phyloP scores from a whole-genome alignment of 148 eudicot species.

The Dianthus caryophyllus region DNA sequence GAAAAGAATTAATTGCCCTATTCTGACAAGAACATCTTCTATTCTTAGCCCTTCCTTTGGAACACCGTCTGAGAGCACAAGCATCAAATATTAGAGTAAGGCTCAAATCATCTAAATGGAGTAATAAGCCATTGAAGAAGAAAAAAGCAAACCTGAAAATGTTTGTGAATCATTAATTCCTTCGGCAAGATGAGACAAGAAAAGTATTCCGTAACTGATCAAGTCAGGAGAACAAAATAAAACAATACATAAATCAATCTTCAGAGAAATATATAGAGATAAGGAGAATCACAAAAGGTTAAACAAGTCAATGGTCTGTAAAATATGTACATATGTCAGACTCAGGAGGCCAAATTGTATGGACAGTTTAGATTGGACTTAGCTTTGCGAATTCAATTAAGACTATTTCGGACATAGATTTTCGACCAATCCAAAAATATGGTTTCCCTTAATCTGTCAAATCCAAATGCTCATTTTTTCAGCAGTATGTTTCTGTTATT shows the following conservation, averaged over 20 bases:
- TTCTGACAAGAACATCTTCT: constrained; percentile 82
- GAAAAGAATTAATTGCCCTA: constrained; percentile 54
- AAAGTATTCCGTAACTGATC: constrained; percentile 74
- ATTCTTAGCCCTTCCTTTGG: constrained; percentile 90
- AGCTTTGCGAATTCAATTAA: not conserved
- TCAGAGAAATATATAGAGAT: not conserved
- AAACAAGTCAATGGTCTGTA: not conserved
- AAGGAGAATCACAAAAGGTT: not conserved
- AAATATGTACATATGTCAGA: not conserved
- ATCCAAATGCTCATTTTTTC: not conserved
- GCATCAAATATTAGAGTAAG: constrained; percentile 8
- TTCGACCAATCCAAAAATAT: not conserved
- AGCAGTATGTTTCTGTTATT: not conserved
- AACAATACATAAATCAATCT: not conserved
- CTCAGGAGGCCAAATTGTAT: not conserved
- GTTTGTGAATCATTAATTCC: constrained; percentile 60
- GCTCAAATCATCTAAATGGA: not conserved
- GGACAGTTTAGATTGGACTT: not conserved
- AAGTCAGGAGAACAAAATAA: constrained; percentile 1
- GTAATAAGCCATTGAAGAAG: not conserved
- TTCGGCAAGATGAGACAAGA: constrained; percentile 73
- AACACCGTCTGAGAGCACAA: constrained; percentile 65
- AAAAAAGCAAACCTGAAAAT: constrained; percentile 54
- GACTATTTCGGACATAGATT: not conserved
- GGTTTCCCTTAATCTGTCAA: not conserved